Base-by-base conservation (phyloP, 2,329 filamentous ascomycete species). In the Aureobasidium pullulans region DNA sequence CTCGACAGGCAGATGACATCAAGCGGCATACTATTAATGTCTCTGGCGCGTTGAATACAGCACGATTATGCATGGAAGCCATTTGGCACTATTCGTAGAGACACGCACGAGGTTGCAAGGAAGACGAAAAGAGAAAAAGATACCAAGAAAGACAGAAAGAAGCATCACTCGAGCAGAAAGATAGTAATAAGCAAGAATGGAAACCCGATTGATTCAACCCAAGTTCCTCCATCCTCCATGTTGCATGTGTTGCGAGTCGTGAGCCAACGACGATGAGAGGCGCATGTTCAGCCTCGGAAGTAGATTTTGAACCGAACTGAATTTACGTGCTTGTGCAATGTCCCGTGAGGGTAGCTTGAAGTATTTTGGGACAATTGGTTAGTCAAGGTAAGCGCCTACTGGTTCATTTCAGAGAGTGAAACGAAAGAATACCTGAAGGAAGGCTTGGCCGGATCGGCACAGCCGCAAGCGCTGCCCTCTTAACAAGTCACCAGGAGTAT, bases 381-480 rank as follows among this genome's bases (percentile, higher is more conserved):
- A 23, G 48, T 40, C 48, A 48, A n/a, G 43, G 19, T 23, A 13
- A 46, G 43, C 43, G 43, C 23, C 43, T 40, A n/a, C 37, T 36
- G 34, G 13, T 36, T 6, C 31, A 31, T 37, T n/a, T 19, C 16
- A 39, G n/a, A 16, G 13, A 28, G 23, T 54, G 50, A 54, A 53
- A 53, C 49, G 28, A 16, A 34, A 13, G n/a, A n/a, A 36, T 16
- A 39, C 36, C 32, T 40, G 23, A 40, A 40, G 37, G 36, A 37
- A 43, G 40, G 52, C 52, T 56, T 56, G 52, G 52, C 52, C 40
- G 52, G 50, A 37, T 44, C 52, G 46, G 52, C 52, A 54, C 50
- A 54, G 50, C 37, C 50, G 50, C 50, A 54, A 43, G 37, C 37
- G 50, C 50, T 54, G 50, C 50, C 23, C 50, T 54, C 50, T 4